These are phyloP conservation scores for Termitomyces sp. DNA, from an alignment of 768 basidiomycete species.

Conservation along the genomic window DNA sequence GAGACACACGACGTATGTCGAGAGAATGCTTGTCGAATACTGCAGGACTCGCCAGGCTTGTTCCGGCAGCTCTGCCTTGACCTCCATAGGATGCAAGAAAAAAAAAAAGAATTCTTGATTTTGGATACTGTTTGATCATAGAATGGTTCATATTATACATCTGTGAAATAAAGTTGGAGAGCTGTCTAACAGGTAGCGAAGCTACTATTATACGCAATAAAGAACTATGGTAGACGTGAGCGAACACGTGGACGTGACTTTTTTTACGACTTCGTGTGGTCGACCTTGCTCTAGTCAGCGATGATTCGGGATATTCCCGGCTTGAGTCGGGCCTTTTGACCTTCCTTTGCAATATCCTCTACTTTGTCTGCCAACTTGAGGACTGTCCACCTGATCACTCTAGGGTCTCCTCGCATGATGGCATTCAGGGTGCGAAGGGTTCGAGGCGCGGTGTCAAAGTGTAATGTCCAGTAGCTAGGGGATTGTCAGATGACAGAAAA, in stretches of 20 bases:
- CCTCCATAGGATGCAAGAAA: no score
- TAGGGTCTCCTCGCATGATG: slow-evolving; percentile 73
- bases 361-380: slow-evolving; percentile 73
- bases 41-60: neutral
- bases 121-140: neutral
- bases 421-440: slow-evolving; percentile 61
- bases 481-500: neutral
- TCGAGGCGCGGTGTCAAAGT: slow-evolving; percentile 83
- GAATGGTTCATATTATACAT: neutral
- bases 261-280: neutral
- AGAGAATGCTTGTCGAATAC: neutral
- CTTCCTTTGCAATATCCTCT: slow-evolving; percentile 59
- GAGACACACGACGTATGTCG: neutral
- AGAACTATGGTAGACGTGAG: neutral
- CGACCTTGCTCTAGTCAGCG: neutral
- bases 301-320: neutral
- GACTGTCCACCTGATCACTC: slow-evolving; percentile 79
- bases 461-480: slow-evolving; percentile 83
- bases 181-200: neutral
- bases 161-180: neutral
- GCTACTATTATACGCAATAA: neutral
- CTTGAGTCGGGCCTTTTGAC: slow-evolving; percentile 21
- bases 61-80: no score
- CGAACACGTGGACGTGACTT: neutral
- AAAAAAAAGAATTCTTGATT: no score